Conservation (phyloP, 345 rosid species). For the Lepidium sativum region DNA sequence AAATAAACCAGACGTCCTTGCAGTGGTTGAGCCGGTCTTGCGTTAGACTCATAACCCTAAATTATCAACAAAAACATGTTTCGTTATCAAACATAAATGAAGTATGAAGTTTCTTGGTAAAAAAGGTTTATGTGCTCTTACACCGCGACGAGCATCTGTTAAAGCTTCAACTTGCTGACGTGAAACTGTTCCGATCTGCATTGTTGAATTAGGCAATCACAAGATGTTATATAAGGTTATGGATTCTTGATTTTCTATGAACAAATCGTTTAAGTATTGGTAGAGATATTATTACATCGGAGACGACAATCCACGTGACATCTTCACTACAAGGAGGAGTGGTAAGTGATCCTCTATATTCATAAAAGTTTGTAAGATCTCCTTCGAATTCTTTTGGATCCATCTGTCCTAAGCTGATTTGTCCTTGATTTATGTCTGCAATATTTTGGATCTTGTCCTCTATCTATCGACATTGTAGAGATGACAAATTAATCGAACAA, state of each 20-base stretch:
- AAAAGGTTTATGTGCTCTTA: constrained; percentile 9
- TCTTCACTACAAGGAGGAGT: constrained; percentile 80
- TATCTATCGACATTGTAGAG: neutral
- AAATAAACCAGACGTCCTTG: constrained; percentile 7
- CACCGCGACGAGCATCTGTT: constrained; percentile 21
- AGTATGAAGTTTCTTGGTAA: neutral
- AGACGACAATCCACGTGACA: constrained; percentile 57
- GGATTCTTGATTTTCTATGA: neutral
- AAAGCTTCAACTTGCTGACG: constrained; percentile 45
- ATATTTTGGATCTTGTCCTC: constrained; percentile 12
- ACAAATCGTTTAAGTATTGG: neutral
- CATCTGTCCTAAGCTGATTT: constrained; percentile 30
- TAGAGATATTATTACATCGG: constrained; percentile 35
- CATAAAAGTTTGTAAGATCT: constrained; percentile 45
- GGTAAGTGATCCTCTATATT: constrained; percentile 74
- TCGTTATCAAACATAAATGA: no score
- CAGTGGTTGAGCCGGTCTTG: constrained; percentile 23
- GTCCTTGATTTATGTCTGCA: constrained; percentile 7
- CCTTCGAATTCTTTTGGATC: constrained; percentile 44
- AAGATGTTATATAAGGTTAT: neutral
- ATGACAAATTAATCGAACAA: neutral
- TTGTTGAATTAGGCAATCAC: neutral
- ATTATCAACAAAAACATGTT: neutral
- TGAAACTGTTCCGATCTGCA: constrained; percentile 59
- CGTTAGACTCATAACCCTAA: constrained; percentile 23